Evolutionary conservation across 805 yeast species (phyloP), one percentile per base, ranked within the genome.

Genomic region (Lipomyces mesembrius): DNA sequence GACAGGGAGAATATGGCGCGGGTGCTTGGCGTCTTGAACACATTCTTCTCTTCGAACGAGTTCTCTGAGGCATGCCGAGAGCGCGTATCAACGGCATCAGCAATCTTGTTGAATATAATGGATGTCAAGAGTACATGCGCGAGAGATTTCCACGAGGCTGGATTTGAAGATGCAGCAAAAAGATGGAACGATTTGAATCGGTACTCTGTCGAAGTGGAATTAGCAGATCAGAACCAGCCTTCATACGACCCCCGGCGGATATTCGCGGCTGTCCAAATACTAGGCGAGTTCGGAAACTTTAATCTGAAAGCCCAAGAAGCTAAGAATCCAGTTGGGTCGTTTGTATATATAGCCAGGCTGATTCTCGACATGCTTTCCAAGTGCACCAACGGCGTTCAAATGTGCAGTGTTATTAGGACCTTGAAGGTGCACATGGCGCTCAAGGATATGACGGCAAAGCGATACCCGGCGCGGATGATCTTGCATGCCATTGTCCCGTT

Each of bases 401-500:
- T 9, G 39, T 59, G 71, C 60, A 56, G 34, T 8, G 57, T 59
- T 17, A 27, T 67, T 5, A 59, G 34, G 4, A 29, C 32, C 17
- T 32, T 65, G 25, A 64, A 62, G 53, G 57, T 67, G 20, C 56
- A 39, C 12, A 46, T 67, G 6, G 12, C 49, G 34, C 25, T 67
- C 34, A n/a, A 20, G 32, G 35, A 55, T 11, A 43, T 8, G 25
- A 11, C 29, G 6, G 37, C 35, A 29, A 43, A 46, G 29, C 27
- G 58, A 14, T 66, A 67, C 43, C 5, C 52, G 14, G 65, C 64
- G 25, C 29, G 53, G 25, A 39, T 66, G 43, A 62, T 66, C 32
- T 49, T 66, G 35, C 71, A 68, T 22, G 25, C 70, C 4, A 22
- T 68, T 5, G 12, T 56, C 14, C 65, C 71, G 6, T 57, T 66